Percentiles rank a stretch among this genome's conserved stretches.
Conservation (phyloP, 352 stramenopile genomes). For the Phytophthora hybrid region DNA sequence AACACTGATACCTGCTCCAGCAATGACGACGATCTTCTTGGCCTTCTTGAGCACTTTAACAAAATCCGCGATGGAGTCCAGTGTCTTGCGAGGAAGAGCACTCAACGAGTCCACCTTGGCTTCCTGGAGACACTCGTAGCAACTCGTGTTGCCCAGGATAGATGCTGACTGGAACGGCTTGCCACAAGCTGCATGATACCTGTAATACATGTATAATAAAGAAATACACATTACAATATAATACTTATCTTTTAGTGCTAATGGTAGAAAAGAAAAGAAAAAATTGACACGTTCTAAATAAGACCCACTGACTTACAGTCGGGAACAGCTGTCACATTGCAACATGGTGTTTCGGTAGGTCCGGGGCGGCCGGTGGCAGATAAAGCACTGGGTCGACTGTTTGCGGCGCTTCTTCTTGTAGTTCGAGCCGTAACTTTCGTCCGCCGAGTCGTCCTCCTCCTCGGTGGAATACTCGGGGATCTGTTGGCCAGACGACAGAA, state of each 20-base stretch:
- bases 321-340: conserved; percentile 78
- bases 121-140: conserved; percentile 77
- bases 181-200: conserved; percentile 63
- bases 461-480: conserved; percentile 86
- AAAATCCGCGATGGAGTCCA: conserved; percentile 68
- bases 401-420: conserved; percentile 51
- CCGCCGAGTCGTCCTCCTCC: conserved; percentile 60
- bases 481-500: conserved; percentile 78
- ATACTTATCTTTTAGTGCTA: conserved; percentile 29
- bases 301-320: conserved; percentile 50
- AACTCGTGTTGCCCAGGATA: conserved; percentile 80
- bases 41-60: conserved; percentile 74
- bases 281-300: neutral
- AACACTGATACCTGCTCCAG: conserved; percentile 94
- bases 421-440: conserved; percentile 54
- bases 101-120: conserved; percentile 40
- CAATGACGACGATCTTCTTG: conserved; percentile 92
- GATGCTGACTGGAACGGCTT: conserved; percentile 62
- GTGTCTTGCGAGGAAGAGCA: conserved; percentile 38
- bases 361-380: conserved; percentile 52
- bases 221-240: conserved; percentile 30
- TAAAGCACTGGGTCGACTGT: conserved; percentile 59
- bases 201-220: conserved; percentile 15
- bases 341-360: conserved; percentile 59
- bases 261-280: neutral